phyloP scores from a whole-genome alignment of 225 moss, liverwort and hornwort genomes.

The Neckera pumila region DNA sequence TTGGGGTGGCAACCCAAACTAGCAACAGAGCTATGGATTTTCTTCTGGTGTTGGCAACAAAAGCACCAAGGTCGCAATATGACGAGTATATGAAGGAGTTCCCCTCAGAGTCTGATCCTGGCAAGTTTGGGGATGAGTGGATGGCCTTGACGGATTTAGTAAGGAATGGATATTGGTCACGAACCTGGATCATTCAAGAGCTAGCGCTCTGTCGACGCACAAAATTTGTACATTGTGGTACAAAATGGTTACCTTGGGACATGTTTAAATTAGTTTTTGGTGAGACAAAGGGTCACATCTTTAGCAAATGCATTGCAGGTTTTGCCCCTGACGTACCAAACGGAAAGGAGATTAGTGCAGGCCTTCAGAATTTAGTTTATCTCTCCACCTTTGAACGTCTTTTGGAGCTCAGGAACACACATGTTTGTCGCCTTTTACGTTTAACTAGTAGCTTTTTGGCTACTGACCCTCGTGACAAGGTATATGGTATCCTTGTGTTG shows the following conservation, averaged over 20 bases:
- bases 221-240: neutral
- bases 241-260: neutral
- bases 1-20: too few relatives aligned
- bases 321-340: neutral
- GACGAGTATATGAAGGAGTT: too few relatives aligned
- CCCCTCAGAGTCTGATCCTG: neutral
- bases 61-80: too few relatives aligned
- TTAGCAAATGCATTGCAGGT: too few relatives aligned
- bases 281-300: too few relatives aligned
- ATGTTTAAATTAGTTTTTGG: neutral
- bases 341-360: accelerated
- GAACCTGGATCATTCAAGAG: neutral
- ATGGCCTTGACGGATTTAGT: neutral
- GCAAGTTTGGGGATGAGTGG: neutral
- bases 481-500: neutral
- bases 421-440: neutral
- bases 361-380: neutral
- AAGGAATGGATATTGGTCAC: neutral
- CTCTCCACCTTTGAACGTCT: neutral
- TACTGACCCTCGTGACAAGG: neutral
- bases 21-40: too few relatives aligned
- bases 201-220: neutral
- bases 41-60: too few relatives aligned
- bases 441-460: neutral
- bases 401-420: accelerated